Evolutionary conservation across 2,329 filamentous ascomycete genomes (phyloP).

Genomic region (Aspergillus latus): DNA sequence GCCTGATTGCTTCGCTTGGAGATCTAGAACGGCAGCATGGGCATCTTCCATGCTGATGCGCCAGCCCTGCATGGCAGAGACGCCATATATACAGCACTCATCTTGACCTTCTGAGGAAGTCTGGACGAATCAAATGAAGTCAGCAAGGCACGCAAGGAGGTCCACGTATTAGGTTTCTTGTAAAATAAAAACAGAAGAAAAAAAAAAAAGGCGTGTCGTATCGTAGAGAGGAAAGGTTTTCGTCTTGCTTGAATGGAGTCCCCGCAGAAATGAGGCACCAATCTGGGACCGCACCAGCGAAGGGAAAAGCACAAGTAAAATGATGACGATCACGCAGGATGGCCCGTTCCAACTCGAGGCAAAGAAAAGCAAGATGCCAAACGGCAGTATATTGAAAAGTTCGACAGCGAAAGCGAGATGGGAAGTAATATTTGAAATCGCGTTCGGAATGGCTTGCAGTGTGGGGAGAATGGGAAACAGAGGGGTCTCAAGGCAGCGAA

Average conservation of each 20-base stretch:
- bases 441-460: slow-evolving; percentile 25
- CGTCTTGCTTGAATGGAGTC: slow-evolving; percentile 4
- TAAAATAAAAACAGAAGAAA: not conserved
- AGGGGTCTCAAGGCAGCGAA: slow-evolving; percentile 17
- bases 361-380: not conserved
- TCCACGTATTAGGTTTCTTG: not conserved
- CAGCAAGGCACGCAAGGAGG: slow-evolving; percentile 12
- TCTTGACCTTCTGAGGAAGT: slow-evolving; percentile 86
- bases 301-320: slow-evolving; percentile 12
- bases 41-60: slow-evolving; percentile 99
- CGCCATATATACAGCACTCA: slow-evolving; percentile 87
- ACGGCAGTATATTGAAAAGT: slow-evolving; percentile 1
- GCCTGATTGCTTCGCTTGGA: slow-evolving; percentile 61
- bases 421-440: slow-evolving; percentile 18
- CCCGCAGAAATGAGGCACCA: slow-evolving; percentile 13
- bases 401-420: slow-evolving; percentile 5
- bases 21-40: slow-evolving; percentile 84
- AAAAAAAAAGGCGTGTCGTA: not conserved
- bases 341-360: not conserved
- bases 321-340: slow-evolving; percentile 11
- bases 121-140: slow-evolving; percentile 48
- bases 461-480: slow-evolving; percentile 29
- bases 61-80: slow-evolving; percentile 99
- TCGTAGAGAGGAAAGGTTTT: not conserved
- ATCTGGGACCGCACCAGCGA: slow-evolving; percentile 9